Evolutionary conservation across 2,329 filamentous ascomycete genomes (phyloP), one percentile per base, ranked within the genome.

Genomic region (Stagonosporopsis vannaccii): DNA sequence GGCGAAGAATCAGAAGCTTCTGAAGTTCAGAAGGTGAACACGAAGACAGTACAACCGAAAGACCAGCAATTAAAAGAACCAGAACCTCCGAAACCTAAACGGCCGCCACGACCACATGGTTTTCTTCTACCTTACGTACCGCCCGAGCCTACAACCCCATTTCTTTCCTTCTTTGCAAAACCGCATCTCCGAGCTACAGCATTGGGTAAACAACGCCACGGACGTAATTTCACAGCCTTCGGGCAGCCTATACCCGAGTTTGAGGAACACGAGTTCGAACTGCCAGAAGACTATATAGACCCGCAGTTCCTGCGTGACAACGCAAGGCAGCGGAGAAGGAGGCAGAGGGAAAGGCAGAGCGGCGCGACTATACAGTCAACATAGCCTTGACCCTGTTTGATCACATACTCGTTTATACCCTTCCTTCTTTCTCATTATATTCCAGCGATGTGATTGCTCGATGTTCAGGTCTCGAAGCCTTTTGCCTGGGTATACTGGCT

Each of bases 121-220:
- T 72, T 70, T 49, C 40, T 75, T 6, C 59, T 75, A 4, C 69
- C 70, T 4, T 57, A 58, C 7, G 28, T 63, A 8, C 69, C 66
- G 22, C 76, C 56, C 41, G 66, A 75, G 51, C 70, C 79, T 28
- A 74, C 80, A 15, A 84, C 82, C 55, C 89, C 90, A 33, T 92
- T 97, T 70, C 89, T 81, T n/a, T 96, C 91, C 0, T 97, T 97
- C 78, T 98, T 92, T 72, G 76, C 83, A 17, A 92, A 95, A 77
- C 87, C 84, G 22, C 88, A 96, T 69, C 84, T 94, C 58, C 88
- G 94, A 23, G 90, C 92, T 20, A 86, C 87, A 6, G 92, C 93
- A 9, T 77, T 97, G n/a, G 89, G 86, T 59, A 87, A 86, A 63
- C 82, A 86, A 44, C 84, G 92, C 30, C 86, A 90, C 48, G 85